A percentile compares a stretch with the other conserved stretches of the same genome.
Conservation (phyloP, 169 alveolate species). For the Plasmodium cynomolgi region DNA sequence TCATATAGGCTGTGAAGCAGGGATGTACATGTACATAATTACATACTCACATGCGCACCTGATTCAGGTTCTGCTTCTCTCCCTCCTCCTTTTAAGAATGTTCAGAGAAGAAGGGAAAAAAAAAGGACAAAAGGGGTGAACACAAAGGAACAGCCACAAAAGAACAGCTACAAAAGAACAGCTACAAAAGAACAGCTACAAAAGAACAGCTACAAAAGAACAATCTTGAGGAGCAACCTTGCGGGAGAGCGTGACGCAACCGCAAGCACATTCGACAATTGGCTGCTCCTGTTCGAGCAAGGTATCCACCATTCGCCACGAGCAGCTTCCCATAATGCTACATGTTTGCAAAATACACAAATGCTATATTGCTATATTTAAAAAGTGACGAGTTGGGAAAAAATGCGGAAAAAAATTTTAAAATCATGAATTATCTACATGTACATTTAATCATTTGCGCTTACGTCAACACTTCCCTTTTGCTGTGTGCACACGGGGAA, state of each 20-base stretch:
- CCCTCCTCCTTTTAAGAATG: neutral
- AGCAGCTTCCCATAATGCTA: neutral
- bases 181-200: neutral
- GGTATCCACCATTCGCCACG: neutral
- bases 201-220: neutral
- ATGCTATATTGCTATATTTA: neutral
- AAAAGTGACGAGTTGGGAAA: neutral
- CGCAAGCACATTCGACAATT: neutral
- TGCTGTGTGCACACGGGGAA: neutral
- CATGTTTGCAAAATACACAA: neutral
- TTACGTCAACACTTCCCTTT: neutral
- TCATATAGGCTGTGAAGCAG: neutral
- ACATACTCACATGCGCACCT: neutral
- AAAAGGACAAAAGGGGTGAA: neutral
- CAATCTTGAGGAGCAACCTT: neutral
- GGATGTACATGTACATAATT: neutral
- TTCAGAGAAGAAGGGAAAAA: neutral
- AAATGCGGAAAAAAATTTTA: neutral
- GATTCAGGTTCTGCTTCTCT: neutral
- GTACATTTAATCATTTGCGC: neutral
- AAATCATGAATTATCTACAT: neutral
- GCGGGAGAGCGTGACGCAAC: neutral
- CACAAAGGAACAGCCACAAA: neutral
- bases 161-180: neutral
- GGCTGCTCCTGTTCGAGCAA: neutral